These are phyloP conservation scores for Codiaeum variegatum DNA, from an alignment of 441 rosid genomes.

Conservation along the genomic window DNA sequence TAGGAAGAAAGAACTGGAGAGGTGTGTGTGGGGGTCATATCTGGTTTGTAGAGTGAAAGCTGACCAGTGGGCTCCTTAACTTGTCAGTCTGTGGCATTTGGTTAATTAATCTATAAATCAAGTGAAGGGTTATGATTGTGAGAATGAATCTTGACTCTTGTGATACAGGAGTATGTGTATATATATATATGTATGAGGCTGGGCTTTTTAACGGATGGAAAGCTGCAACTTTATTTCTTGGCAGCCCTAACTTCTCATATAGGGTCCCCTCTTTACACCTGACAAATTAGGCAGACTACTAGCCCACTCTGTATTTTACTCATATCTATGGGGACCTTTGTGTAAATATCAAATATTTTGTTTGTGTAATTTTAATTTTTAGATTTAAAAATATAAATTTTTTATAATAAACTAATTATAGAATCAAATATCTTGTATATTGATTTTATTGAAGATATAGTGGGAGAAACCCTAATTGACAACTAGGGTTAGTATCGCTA, in stretches of 20 bases:
- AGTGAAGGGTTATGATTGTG: not conserved
- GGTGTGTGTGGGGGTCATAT: not conserved
- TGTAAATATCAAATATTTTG: too few species aligned
- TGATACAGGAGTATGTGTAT: too few species aligned
- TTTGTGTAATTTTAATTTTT: too few species aligned
- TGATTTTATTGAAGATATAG: too few species aligned
- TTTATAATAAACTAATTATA: too few species aligned
- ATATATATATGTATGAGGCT: not conserved
- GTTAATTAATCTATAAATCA: not conserved
- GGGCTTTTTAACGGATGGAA: not conserved
- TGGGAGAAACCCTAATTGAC: too few species aligned
- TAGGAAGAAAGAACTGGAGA: not conserved
- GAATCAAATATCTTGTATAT: too few species aligned
- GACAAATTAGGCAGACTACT: not conserved
- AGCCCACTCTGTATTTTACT: not conserved
- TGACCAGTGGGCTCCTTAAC: not conserved
- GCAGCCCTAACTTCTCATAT: too few species aligned
- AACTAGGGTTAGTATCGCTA: too few species aligned
- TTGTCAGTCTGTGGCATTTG: not conserved
- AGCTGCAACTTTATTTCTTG: not conserved
- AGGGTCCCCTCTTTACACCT: slow-evolving; percentile 6
- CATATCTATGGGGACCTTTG: too few species aligned
- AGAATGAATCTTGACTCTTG: not conserved
- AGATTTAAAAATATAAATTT: too few species aligned
- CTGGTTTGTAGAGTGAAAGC: not conserved